Percentiles rank a stretch among this genome's conserved stretches.
Conservation (phyloP, 768 basidiomycete species). For the Tricholoma hemisulphureum region DNA sequence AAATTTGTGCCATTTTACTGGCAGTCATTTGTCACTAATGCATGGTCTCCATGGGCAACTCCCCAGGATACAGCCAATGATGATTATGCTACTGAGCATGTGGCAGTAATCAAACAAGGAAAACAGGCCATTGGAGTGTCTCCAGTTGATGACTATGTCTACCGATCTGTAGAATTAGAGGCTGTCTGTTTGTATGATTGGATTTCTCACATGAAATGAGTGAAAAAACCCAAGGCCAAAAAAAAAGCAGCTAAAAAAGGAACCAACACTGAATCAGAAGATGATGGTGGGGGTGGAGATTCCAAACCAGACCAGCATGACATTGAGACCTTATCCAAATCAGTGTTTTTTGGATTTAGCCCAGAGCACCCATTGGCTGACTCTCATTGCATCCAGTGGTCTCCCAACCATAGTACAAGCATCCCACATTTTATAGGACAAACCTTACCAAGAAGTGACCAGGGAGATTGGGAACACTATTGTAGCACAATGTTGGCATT, state of each 20-base stretch:
- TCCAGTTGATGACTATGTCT: slow-evolving; percentile 32
- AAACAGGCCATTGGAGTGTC: slow-evolving; percentile 21
- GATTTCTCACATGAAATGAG: too few relatives aligned
- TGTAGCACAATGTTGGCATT: neutral
- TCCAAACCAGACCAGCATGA: too few relatives aligned
- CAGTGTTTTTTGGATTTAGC: too few relatives aligned
- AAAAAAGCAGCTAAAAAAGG: neutral
- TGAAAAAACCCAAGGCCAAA: neutral
- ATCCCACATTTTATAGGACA: neutral
- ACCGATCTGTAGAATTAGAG: slow-evolving; percentile 4
- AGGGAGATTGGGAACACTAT: neutral
- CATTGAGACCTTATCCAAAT: too few relatives aligned
- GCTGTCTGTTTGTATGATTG: neutral
- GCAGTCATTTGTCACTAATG: slow-evolving; percentile 29
- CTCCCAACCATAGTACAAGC: neutral
- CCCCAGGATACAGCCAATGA: slow-evolving; percentile 3
- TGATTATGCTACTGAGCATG: slow-evolving; percentile 9
- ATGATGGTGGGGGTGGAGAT: neutral
- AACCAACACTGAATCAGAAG: neutral
- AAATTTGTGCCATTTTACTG: slow-evolving; percentile 33
- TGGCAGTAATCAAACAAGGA: slow-evolving; percentile 16
- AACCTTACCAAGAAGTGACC: neutral
- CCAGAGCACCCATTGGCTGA: neutral
- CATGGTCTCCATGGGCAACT: slow-evolving; percentile 9
- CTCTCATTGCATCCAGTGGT: neutral